These are phyloP conservation scores for Cucurbitaria berberidis DNA, from an alignment of 2,329 filamentous ascomycete genomes.

Conservation along the genomic window DNA sequence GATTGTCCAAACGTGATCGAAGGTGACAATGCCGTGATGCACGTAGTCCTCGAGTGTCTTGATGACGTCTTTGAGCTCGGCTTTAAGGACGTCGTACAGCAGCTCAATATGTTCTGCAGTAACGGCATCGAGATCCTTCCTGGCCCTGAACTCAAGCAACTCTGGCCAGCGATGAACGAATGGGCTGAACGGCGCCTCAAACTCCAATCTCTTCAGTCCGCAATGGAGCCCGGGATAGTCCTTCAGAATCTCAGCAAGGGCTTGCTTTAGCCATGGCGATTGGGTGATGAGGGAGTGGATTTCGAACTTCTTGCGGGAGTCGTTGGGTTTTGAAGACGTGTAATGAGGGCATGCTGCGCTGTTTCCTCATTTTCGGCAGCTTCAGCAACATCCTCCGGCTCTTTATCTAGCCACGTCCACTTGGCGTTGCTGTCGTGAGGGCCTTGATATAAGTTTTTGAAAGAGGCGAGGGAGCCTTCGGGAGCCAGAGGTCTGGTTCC, in stretches of 20 bases:
- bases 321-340: constrained; percentile 50
- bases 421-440: constrained; percentile 34
- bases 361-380: constrained; percentile 65
- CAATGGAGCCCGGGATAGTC: constrained; percentile 67
- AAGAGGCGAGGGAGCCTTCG: constrained; percentile 24
- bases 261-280: constrained; percentile 64
- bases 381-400: constrained; percentile 31
- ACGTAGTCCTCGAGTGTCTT: constrained; percentile 29
- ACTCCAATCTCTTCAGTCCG: constrained; percentile 65
- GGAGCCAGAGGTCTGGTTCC: constrained; percentile 4
- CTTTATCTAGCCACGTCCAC: constrained; percentile 34
- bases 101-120: constrained; percentile 45
- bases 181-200: constrained; percentile 65
- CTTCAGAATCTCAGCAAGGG: constrained; percentile 61
- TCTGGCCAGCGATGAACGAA: constrained; percentile 69
- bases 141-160: constrained; percentile 20
- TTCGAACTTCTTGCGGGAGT: constrained; percentile 65
- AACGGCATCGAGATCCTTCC: neutral
- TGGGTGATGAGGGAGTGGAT: constrained; percentile 70
- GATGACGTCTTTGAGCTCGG: constrained; percentile 49
- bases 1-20: constrained; percentile 50
- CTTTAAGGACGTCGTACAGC: constrained; percentile 43
- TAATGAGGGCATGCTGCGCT: constrained; percentile 59
- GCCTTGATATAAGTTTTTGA: constrained; percentile 29
- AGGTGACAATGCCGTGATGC: neutral